Conservation (phyloP, 176 grass and related monocot species). For the Secale cereale region DNA sequence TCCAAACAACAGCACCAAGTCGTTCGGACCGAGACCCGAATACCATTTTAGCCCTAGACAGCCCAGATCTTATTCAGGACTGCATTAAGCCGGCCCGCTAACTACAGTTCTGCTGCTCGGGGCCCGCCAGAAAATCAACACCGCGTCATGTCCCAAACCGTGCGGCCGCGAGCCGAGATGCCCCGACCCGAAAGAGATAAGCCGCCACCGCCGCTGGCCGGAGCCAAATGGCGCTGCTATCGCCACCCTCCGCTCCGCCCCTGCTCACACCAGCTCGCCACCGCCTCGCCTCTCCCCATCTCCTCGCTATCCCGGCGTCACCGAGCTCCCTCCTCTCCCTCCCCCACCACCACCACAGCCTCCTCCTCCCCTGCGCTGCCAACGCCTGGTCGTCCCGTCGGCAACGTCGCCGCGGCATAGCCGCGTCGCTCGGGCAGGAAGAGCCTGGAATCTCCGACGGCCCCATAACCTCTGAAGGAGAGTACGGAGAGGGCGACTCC, state of each 20-base stretch:
- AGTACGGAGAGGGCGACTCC: conserved; percentile 10
- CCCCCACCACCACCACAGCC: neutral
- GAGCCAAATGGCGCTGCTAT: conserved; percentile 50
- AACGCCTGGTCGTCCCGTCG: neutral
- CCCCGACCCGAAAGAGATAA: conserved; percentile 38
- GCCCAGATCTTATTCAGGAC: too few species aligned
- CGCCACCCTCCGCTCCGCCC: conserved; percentile 13
- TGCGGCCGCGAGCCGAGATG: conserved; percentile 21
- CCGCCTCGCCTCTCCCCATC: neutral
- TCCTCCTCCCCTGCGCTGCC: neutral
- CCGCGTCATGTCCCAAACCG: conserved; percentile 6
- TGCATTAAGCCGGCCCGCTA: too few species aligned
- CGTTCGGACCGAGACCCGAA: too few species aligned
- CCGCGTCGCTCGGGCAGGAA: conserved; percentile 50
- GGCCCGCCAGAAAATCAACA: neutral
- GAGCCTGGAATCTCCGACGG: conserved; percentile 28
- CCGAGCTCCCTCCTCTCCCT: neutral
- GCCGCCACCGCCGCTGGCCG: conserved; percentile 30
- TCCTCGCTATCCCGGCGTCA: neutral
- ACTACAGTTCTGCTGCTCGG: neutral
- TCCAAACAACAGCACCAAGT: too few species aligned
- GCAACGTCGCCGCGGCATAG: neutral
- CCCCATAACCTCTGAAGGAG: neutral
- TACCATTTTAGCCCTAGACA: too few species aligned
- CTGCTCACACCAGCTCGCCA: conserved; percentile 8